Conservation (phyloP, 2,329 filamentous ascomycete species). For the Clonostachys sp. region DNA sequence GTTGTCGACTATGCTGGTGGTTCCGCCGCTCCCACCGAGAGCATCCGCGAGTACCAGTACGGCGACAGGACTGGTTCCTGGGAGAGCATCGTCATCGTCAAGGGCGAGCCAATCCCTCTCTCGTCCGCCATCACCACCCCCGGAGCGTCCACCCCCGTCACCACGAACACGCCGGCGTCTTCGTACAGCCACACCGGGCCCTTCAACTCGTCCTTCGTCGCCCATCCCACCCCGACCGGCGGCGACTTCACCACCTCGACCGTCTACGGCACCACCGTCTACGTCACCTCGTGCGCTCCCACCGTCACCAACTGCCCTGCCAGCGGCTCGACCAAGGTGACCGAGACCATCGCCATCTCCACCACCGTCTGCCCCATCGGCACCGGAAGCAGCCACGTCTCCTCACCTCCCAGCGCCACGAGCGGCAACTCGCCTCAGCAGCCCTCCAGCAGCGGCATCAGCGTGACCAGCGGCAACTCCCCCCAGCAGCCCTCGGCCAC, state of each 20-base stretch:
- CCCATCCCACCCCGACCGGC: not conserved
- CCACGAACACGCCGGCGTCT: not conserved
- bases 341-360: slow-evolving; percentile 49
- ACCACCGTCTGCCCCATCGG: slow-evolving; percentile 67
- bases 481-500: no score
- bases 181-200: slow-evolving; percentile 3
- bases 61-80: slow-evolving; percentile 42
- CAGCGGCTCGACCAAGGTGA: slow-evolving; percentile 38
- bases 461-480: no score
- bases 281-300: slow-evolving; percentile 53
- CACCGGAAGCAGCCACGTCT: slow-evolving; percentile 64
- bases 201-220: slow-evolving; percentile 2
- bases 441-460: no score
- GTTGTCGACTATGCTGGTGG: slow-evolving; percentile 51
- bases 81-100: slow-evolving; percentile 45
- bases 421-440: slow-evolving; percentile 34
- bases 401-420: slow-evolving; percentile 53
- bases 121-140: not conserved
- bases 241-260: slow-evolving; percentile 30
- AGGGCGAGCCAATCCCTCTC: slow-evolving; percentile 20
- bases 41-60: slow-evolving; percentile 48
- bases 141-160: not conserved
- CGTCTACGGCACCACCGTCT: slow-evolving; percentile 50
- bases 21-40: slow-evolving; percentile 24
- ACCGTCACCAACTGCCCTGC: slow-evolving; percentile 53